These are phyloP conservation scores for Neopestalotiopsis clavispora DNA, from an alignment of 2,329 filamentous ascomycete genomes.

Conservation along the genomic window DNA sequence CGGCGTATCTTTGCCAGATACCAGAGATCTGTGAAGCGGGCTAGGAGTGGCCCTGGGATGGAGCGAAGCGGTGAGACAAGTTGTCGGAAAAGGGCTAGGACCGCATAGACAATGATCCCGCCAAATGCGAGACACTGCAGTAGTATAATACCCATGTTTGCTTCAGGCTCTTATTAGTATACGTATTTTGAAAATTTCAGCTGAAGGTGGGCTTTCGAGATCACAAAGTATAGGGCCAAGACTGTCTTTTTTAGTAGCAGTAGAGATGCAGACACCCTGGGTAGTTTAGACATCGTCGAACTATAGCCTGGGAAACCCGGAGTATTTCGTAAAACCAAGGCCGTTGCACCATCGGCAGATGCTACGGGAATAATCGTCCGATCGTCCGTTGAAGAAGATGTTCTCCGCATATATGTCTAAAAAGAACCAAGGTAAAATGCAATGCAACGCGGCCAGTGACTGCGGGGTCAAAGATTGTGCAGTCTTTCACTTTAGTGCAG, in stretches of 20 bases:
- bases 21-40: slow-evolving; percentile 45
- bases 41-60: slow-evolving; percentile 44
- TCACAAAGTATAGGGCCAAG: neutral
- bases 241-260: too few relatives aligned
- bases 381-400: neutral
- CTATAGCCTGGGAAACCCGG: too few relatives aligned
- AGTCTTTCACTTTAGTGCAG: neutral
- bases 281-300: too few relatives aligned
- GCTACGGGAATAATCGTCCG: neutral
- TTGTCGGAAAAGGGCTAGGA: neutral
- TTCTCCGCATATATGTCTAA: neutral
- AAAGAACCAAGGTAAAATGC: neutral
- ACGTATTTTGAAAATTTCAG: neutral
- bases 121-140: neutral
- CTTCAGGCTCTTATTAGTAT: neutral
- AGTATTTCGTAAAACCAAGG: neutral
- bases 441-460: neutral
- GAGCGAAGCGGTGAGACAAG: slow-evolving; percentile 9
- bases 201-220: neutral
- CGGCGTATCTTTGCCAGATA: slow-evolving; percentile 33
- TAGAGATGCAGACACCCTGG: too few relatives aligned
- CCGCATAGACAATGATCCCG: neutral
- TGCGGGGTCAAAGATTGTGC: neutral
- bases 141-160: neutral
- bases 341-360: neutral